These are phyloP conservation scores for Thermochaetoides thermophila DNA, from an alignment of 495 filamentous ascomycete genomes.

Conservation along the genomic window DNA sequence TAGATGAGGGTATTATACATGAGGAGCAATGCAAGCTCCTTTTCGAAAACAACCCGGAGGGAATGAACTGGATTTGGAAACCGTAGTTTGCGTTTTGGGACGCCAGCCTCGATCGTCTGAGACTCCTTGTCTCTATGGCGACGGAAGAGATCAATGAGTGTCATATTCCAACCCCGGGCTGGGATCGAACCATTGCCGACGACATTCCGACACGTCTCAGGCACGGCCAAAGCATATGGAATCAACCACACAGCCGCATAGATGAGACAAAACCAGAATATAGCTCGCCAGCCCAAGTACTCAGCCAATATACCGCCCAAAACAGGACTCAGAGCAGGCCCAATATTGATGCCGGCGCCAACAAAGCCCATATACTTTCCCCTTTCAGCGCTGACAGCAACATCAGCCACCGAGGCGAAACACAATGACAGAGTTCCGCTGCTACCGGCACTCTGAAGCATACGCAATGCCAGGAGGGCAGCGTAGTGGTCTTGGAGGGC, in stretches of 20 bases:
- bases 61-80: constrained; percentile 60
- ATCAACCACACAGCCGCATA: constrained; percentile 36
- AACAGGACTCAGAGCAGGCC: constrained; percentile 43
- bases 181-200: constrained; percentile 57
- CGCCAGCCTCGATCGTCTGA: not conserved
- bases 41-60: constrained; percentile 48
- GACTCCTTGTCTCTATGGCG: not conserved
- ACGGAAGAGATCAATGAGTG: constrained; percentile 21
- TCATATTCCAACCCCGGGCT: constrained; percentile 39
- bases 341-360: constrained; percentile 34
- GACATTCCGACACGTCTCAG: constrained; percentile 55
- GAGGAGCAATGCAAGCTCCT: constrained; percentile 36
- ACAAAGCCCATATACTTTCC: constrained; percentile 46
- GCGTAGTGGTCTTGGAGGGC: constrained; percentile 45
- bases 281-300: constrained; percentile 52
- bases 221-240: constrained; percentile 38
- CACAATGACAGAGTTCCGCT: constrained; percentile 41
- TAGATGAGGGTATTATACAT: constrained; percentile 38
- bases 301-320: constrained; percentile 50
- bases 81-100: constrained; percentile 33
- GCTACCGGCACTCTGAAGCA: constrained; percentile 47
- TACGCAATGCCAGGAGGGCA: constrained; percentile 45
- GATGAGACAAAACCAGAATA: constrained; percentile 65
- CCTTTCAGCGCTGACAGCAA: constrained; percentile 41
- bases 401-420: constrained; percentile 47